phyloP scores from a whole-genome alignment of 2,329 filamentous ascomycete genomes.

The Fusarium temperatum region DNA sequence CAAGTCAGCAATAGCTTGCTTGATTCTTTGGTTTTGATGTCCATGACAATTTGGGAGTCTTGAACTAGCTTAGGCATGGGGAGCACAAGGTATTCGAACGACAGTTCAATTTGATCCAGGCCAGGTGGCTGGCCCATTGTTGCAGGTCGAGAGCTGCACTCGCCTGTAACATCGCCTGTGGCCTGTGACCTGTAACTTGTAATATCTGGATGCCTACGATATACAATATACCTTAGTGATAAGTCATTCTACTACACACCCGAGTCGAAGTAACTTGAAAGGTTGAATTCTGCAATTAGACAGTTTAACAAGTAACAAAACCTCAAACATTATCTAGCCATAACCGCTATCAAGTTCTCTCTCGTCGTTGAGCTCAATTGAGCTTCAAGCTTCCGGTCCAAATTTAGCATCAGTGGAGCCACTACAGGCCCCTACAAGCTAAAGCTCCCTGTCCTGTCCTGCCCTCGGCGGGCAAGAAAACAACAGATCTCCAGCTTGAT shows the following conservation, averaged over 20 bases:
- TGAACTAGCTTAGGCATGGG: too few relatives aligned
- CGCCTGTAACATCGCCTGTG: background rate
- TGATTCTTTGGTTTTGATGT: background rate
- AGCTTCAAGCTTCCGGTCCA: background rate
- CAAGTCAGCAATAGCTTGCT: background rate
- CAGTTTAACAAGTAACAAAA: background rate
- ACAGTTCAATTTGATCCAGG: background rate
- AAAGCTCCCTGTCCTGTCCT: background rate
- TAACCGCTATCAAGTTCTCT: background rate
- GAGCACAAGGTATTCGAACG: background rate
- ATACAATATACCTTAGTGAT: background rate
- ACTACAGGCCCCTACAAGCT: background rate
- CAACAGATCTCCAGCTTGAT: too few relatives aligned
- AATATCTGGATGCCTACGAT: background rate
- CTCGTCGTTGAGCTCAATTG: background rate
- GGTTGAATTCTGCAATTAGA: background rate
- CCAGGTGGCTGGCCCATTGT: background rate
- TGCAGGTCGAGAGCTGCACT: background rate
- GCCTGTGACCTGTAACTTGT: background rate
- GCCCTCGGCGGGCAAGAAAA: too few relatives aligned
- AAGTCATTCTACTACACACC: background rate
- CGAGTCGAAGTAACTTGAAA: background rate
- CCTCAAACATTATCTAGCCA: background rate
- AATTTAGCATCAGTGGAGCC: constrained; percentile 14
- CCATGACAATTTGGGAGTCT: background rate